phyloP scores from a whole-genome alignment of 176 grass and related monocot genomes.

The Oryza rufipogon region DNA sequence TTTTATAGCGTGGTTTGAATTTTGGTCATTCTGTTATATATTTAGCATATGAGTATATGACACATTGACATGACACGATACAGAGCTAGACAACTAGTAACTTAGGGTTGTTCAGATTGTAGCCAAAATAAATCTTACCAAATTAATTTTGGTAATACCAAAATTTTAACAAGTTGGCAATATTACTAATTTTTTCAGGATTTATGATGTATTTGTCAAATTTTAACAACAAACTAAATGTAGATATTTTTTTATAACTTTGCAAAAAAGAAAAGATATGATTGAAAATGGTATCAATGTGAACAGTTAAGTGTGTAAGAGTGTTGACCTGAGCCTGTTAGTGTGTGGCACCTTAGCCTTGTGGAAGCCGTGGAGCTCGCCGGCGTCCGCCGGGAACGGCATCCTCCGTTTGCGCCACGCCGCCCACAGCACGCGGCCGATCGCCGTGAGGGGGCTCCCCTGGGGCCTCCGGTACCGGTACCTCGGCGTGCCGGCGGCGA shows the following conservation, averaged over 20 bases:
- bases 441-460: slow-evolving; percentile 54
- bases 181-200: too few species aligned
- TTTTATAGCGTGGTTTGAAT: background rate
- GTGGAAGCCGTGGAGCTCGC: slow-evolving; percentile 44
- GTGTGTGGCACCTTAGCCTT: slow-evolving; percentile 46
- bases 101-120: too few species aligned
- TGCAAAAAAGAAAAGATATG: too few species aligned
- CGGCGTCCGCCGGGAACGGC: slow-evolving; percentile 28
- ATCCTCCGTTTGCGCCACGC: slow-evolving; percentile 51
- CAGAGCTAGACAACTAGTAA: too few species aligned
- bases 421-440: slow-evolving; percentile 41
- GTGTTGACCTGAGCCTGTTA: slow-evolving; percentile 41
- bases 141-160: too few species aligned
- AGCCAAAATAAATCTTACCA: too few species aligned
- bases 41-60: background rate
- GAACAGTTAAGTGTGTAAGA: background rate
- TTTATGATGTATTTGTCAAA: too few species aligned
- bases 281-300: too few species aligned
- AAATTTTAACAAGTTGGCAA: too few species aligned
- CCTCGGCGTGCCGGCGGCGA: slow-evolving; percentile 23
- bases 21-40: background rate
- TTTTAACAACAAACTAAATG: too few species aligned
- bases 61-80: too few species aligned
- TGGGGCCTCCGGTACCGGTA: slow-evolving; percentile 50
- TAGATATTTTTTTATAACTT: too few species aligned